A percentile compares a stretch with the other conserved stretches of the same genome.
These are phyloP conservation scores for Phytophthora foliorum DNA, from an alignment of 352 stramenopile species.

Conservation along the genomic window DNA sequence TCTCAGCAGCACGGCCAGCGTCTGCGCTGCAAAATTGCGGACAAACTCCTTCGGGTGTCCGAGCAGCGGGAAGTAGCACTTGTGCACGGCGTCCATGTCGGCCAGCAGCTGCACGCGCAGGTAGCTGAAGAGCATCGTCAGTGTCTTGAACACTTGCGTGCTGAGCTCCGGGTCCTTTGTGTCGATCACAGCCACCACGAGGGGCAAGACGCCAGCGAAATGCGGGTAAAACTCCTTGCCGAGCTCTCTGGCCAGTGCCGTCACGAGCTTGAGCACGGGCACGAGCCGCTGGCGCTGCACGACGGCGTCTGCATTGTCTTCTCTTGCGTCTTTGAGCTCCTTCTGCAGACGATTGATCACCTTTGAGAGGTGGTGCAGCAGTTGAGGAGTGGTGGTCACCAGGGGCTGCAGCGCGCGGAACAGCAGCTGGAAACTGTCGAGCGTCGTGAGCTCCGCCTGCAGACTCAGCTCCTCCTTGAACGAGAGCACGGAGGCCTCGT, in stretches of 20 bases:
- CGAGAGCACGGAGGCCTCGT: slow-evolving; percentile 66
- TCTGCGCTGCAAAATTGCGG: slow-evolving; percentile 91
- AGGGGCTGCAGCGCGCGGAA: slow-evolving; percentile 78
- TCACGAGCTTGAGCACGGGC: slow-evolving; percentile 85
- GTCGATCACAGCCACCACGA: slow-evolving; percentile 83
- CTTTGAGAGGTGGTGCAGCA: slow-evolving; percentile 85
- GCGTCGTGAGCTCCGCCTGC: slow-evolving; percentile 85
- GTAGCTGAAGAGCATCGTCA: slow-evolving; percentile 92
- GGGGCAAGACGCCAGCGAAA: slow-evolving; percentile 68
- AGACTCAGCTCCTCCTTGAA: slow-evolving; percentile 87
- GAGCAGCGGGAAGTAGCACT: slow-evolving; percentile 92
- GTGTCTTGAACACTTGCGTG: slow-evolving; percentile 92
- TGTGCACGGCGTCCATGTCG: slow-evolving; percentile 92
- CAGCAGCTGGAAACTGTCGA: slow-evolving; percentile 83
- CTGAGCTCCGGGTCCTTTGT: slow-evolving; percentile 91
- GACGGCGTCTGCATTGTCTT: slow-evolving; percentile 43
- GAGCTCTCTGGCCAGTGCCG: slow-evolving; percentile 82
- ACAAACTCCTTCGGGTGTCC: slow-evolving; percentile 88
- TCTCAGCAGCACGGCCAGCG: slow-evolving; percentile 84
- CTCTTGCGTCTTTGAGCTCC: slow-evolving; percentile 59
- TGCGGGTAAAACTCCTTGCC: slow-evolving; percentile 91
- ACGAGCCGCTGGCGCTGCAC: slow-evolving; percentile 78
- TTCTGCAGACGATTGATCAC: slow-evolving; percentile 69
- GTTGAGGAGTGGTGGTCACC: slow-evolving; percentile 83
- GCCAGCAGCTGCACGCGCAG: slow-evolving; percentile 84